A percentile compares a stretch with the other conserved stretches of the same genome.
These are phyloP conservation scores for Chamaecyparis obtusa DNA, from an alignment of 75 land plant species.

Conservation along the genomic window DNA sequence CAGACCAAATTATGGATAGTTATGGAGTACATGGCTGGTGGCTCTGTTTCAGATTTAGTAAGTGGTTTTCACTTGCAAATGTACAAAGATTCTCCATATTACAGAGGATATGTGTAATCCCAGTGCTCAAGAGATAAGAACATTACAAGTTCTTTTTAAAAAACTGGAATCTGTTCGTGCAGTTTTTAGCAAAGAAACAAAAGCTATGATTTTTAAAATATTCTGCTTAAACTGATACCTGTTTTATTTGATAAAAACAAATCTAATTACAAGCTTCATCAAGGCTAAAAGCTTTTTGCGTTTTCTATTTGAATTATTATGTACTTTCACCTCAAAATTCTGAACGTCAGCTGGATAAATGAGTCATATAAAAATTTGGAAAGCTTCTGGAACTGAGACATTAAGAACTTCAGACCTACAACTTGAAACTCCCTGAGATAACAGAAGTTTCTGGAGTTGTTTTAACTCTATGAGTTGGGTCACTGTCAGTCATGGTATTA, in stretches of 20 bases:
- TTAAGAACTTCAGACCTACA: neutral
- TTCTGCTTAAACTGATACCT: neutral
- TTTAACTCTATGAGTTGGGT: neutral
- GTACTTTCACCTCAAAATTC: neutral
- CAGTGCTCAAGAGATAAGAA: neutral
- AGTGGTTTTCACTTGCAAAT: slow-evolving; percentile 19
- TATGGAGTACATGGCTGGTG: slow-evolving; percentile 99
- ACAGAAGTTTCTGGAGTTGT: neutral
- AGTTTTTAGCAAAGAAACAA: neutral
- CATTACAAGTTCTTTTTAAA: neutral
- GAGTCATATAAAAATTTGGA: neutral
- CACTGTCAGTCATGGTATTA: neutral
- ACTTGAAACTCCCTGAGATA: neutral
- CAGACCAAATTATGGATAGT: slow-evolving; percentile 93
- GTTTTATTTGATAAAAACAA: neutral
- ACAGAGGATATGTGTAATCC: neutral
- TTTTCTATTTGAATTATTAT: neutral
- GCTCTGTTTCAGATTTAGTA: slow-evolving; percentile 98
- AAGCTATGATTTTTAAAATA: neutral
- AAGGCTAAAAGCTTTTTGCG: neutral
- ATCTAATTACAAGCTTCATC: neutral
- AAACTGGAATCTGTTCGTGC: neutral
- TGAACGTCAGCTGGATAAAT: neutral
- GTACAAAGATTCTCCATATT: neutral
- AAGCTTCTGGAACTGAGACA: neutral